A percentile compares a stretch with the other conserved stretches of the same genome.
Conservation (phyloP, 179 eudicot species). For the Silene noctiflora region DNA sequence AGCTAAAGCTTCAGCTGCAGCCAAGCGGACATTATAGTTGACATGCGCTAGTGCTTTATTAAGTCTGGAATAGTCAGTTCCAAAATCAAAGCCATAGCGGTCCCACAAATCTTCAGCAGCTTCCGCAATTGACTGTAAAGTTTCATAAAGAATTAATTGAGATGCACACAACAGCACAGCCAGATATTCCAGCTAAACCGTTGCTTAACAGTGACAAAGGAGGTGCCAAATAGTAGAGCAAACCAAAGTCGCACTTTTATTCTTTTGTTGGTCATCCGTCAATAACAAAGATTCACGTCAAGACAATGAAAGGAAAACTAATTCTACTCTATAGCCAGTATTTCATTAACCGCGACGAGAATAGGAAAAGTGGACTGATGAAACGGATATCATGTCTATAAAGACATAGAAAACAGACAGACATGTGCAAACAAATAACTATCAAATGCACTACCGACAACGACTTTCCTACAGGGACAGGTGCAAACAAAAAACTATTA, state of each 20-base stretch:
- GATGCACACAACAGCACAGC: not conserved
- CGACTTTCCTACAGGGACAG: not conserved
- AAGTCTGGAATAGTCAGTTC: slow-evolving; percentile 80
- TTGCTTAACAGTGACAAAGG: not conserved
- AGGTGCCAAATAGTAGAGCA: not conserved
- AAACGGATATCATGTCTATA: not conserved
- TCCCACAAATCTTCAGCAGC: slow-evolving; percentile 97
- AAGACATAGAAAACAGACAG: not conserved
- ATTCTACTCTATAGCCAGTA: not conserved
- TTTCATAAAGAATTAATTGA: not conserved
- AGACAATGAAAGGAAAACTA: no score
- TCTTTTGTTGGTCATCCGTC: no score
- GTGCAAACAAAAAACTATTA: not conserved
- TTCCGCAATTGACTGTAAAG: slow-evolving; percentile 80
- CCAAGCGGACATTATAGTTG: slow-evolving; percentile 82
- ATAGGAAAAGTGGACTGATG: not conserved
- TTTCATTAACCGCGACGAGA: not conserved
- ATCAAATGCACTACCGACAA: not conserved
- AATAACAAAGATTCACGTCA: no score
- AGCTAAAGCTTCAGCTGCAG: slow-evolving; percentile 94
- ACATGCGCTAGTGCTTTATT: slow-evolving; percentile 78
- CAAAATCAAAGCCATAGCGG: slow-evolving; percentile 79
- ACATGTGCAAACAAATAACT: not conserved
- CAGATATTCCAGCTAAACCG: not conserved
- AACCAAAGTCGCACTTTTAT: no score